Percentiles rank a stretch among this genome's conserved stretches.
These are phyloP conservation scores for Trametes pubescens DNA, from an alignment of 1,284 basidiomycete genomes.

Conservation along the genomic window DNA sequence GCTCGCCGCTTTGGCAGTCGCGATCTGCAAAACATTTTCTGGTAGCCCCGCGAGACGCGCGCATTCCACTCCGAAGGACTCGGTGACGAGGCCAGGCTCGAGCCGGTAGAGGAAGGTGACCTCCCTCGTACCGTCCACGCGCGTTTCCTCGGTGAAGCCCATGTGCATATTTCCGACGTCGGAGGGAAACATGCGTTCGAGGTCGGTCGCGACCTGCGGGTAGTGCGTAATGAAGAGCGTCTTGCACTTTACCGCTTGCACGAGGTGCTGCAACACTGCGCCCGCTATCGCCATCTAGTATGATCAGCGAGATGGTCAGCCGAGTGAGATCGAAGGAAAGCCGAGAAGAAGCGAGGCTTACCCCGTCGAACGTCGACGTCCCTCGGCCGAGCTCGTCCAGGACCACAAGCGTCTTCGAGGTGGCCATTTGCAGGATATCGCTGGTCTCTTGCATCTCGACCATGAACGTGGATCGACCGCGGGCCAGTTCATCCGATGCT, in stretches of 20 bases:
- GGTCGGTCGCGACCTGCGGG: slow-evolving; percentile 72
- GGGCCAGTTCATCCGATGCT: slow-evolving; percentile 88
- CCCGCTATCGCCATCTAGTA: slow-evolving; percentile 88
- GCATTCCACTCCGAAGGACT: slow-evolving; percentile 92
- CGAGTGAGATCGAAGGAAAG: not conserved
- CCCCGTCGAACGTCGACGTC: slow-evolving; percentile 87
- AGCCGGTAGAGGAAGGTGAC: slow-evolving; percentile 89
- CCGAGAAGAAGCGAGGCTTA: slow-evolving; percentile 45
- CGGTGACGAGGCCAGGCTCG: slow-evolving; percentile 74
- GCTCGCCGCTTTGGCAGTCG: slow-evolving; percentile 61
- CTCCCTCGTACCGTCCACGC: slow-evolving; percentile 75
- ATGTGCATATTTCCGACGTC: slow-evolving; percentile 86
- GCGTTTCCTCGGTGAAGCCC: slow-evolving; percentile 75
- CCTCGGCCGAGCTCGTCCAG: slow-evolving; percentile 88
- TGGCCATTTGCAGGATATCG: slow-evolving; percentile 84
- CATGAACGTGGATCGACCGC: slow-evolving; percentile 94
- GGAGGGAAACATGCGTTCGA: slow-evolving; percentile 60
- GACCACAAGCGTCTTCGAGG: slow-evolving; percentile 80
- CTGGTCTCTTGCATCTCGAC: slow-evolving; percentile 95
- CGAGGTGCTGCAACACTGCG: slow-evolving; percentile 81
- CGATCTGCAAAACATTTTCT: slow-evolving; percentile 67
- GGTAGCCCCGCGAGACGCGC: slow-evolving; percentile 86
- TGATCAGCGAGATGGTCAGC: slow-evolving; percentile 20
- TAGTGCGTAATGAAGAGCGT: slow-evolving; percentile 97
- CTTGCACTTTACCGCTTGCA: slow-evolving; percentile 70